phyloP scores from a whole-genome alignment of 2,329 filamentous ascomycete species.

The Pseudogymnoascus verrucosus region DNA sequence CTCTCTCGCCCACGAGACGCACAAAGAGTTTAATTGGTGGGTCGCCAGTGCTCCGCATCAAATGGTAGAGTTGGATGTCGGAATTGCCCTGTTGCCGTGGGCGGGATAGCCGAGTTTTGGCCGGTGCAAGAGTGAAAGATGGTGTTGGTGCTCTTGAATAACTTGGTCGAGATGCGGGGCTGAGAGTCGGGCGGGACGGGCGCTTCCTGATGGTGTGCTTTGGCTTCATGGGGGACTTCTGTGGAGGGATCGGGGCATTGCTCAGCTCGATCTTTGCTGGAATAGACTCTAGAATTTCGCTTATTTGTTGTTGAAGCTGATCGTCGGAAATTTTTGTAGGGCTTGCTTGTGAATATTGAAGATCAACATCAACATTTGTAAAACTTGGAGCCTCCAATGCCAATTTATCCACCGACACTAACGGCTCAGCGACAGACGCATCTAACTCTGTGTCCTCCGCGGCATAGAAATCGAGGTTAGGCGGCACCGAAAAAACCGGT shows the following conservation, averaged over 20 bases:
- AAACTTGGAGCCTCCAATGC: conserved; percentile 20
- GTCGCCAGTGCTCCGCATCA: conserved; percentile 74
- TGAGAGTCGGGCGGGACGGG: conserved; percentile 26
- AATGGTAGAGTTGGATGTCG: conserved; percentile 87
- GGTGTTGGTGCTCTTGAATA: conserved; percentile 48
- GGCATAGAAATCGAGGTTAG: neutral
- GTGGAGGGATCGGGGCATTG: conserved; percentile 21
- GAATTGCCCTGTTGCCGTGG: conserved; percentile 45
- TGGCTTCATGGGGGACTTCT: conserved; percentile 18
- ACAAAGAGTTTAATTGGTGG: conserved; percentile 93
- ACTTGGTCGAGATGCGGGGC: conserved; percentile 21
- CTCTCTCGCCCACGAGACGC: conserved; percentile 79
- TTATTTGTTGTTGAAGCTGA: conserved; percentile 72
- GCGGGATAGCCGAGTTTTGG: conserved; percentile 38
- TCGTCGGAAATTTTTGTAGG: conserved; percentile 40
- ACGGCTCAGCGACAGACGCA: neutral
- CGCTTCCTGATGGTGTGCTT: neutral
- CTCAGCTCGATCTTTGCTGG: conserved; percentile 63
- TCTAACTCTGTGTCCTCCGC: neutral
- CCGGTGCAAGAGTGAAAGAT: conserved; percentile 63
- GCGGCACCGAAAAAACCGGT: neutral
- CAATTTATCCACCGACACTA: neutral
- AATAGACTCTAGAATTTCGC: conserved; percentile 67
- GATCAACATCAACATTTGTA: conserved; percentile 20
- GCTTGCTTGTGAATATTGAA: conserved; percentile 15